Evolutionary conservation across 345 rosid genomes (phyloP).

Genomic region (Gossypium rotundifolium): DNA sequence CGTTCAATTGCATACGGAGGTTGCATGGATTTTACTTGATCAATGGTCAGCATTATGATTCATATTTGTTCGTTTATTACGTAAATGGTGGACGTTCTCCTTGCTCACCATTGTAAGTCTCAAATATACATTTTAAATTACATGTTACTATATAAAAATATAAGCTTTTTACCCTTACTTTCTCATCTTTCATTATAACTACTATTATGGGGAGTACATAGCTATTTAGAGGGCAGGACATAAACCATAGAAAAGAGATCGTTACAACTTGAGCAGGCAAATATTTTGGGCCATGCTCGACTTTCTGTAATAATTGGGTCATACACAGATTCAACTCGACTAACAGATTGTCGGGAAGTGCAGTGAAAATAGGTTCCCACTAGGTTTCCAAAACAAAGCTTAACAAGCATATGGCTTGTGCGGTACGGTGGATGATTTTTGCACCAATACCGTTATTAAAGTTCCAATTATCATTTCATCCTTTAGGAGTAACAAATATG

Average conservation of each 20-base stretch:
- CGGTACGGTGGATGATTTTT: background rate
- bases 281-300: background rate
- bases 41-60: conserved; percentile 74
- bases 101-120: conserved; percentile 81
- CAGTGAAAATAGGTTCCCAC: too few species aligned
- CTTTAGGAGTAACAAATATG: background rate
- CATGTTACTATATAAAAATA: background rate
- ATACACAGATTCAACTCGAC: background rate
- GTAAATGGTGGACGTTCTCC: conserved; percentile 83
- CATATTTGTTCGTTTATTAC: conserved; percentile 77
- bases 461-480: background rate
- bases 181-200: background rate
- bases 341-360: background rate
- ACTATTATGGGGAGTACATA: background rate
- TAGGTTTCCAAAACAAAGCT: too few species aligned
- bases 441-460: background rate
- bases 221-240: background rate
- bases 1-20: conserved; percentile 63
- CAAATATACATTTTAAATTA: conserved; percentile 6
- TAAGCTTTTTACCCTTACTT: background rate
- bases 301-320: background rate
- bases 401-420: background rate
- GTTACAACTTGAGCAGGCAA: background rate
- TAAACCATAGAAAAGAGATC: background rate
- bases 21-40: conserved; percentile 73